These are phyloP conservation scores for Lagenaria siceraria DNA, from an alignment of 306 rosid species.

Conservation along the genomic window DNA sequence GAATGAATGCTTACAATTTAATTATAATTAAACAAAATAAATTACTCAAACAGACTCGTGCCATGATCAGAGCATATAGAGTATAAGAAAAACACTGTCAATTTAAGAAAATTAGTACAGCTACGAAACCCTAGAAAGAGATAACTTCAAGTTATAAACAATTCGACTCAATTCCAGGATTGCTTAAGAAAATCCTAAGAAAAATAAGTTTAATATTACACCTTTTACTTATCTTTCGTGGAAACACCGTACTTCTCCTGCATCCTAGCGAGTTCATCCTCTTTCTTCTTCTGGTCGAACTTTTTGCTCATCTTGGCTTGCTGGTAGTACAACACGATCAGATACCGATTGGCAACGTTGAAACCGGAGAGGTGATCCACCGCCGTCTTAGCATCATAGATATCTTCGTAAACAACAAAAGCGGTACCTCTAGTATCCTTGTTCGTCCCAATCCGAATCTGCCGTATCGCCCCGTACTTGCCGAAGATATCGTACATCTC, in stretches of 20 bases:
- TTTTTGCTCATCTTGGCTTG: conserved; percentile 97
- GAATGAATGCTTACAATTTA: neutral
- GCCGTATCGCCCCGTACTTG: conserved; percentile 93
- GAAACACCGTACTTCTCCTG: conserved; percentile 89
- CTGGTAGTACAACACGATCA: conserved; percentile 85
- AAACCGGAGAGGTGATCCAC: conserved; percentile 95
- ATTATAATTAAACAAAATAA: neutral
- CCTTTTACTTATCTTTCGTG: conserved; percentile 65
- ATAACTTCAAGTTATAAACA: neutral
- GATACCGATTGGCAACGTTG: conserved; percentile 85
- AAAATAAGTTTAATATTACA: neutral
- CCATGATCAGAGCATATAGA: neutral
- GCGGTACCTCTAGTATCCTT: conserved; percentile 98
- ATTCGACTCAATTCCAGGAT: neutral
- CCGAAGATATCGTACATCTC: conserved; percentile 99
- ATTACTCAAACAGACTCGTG: too few relatives aligned
- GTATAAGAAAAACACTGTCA: too few relatives aligned
- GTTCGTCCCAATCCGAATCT: conserved; percentile 81
- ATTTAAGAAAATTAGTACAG: neutral
- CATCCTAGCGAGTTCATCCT: conserved; percentile 72
- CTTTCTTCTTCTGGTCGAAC: conserved; percentile 87
- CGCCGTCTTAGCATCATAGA: conserved; percentile 96
- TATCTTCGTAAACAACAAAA: conserved; percentile 93
- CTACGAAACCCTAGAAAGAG: conserved; percentile 2
- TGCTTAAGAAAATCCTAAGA: neutral